A percentile compares a stretch with the other conserved stretches of the same genome.
These are phyloP conservation scores for Sporothrix schenckii DNA, from an alignment of 2,329 filamentous ascomycete species.

Conservation along the genomic window DNA sequence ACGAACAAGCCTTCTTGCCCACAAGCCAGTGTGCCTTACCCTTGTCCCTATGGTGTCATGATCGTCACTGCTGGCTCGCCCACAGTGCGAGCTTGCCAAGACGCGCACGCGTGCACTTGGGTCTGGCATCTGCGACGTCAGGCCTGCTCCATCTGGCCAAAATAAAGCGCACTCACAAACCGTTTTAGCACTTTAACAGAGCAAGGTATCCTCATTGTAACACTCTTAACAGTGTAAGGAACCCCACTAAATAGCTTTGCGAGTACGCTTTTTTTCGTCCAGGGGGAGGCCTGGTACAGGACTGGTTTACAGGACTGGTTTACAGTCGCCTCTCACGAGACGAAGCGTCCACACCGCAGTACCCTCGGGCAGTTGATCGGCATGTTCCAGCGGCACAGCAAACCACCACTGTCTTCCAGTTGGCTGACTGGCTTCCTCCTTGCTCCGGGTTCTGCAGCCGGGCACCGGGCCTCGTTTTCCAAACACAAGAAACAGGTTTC, in stretches of 20 bases:
- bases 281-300: background rate
- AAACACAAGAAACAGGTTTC: conserved; percentile 20
- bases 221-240: too few relatives aligned
- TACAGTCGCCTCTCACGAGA: background rate
- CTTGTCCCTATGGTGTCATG: conserved; percentile 18
- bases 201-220: too few relatives aligned
- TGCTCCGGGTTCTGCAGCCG: conserved; percentile 13
- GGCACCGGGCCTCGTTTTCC: background rate
- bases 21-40: background rate
- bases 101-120: background rate
- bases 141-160: too few relatives aligned
- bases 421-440: background rate
- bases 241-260: too few relatives aligned
- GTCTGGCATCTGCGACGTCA: background rate
- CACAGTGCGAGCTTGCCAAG: conserved; percentile 12
- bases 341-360: background rate
- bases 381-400: conserved; percentile 17
- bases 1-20: background rate
- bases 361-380: conserved; percentile 6
- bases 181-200: too few relatives aligned
- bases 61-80: conserved; percentile 8
- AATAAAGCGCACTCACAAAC: too few relatives aligned
- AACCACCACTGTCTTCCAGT: background rate
- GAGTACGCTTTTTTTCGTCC: too few relatives aligned
- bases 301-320: background rate